Evolutionary conservation across 1,284 basidiomycete genomes (phyloP).

Genomic region (Butyriboletus appendiculatus): DNA sequence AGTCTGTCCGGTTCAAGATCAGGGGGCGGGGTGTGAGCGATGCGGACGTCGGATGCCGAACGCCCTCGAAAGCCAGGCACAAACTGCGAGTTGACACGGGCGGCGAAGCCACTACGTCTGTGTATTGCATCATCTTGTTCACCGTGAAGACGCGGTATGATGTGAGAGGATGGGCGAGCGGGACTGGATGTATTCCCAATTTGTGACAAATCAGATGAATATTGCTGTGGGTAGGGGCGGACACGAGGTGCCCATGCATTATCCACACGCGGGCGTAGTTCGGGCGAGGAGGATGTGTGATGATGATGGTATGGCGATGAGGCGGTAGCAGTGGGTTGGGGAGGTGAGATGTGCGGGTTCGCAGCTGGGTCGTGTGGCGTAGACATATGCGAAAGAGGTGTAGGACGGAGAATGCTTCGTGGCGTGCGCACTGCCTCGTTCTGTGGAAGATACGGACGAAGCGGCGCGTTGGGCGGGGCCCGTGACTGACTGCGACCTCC

Average conservation of each 20-base stretch:
- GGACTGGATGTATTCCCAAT: neutral
- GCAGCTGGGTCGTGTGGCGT: conserved; percentile 4
- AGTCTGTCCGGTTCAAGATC: conserved; percentile 33
- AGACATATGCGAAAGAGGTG: neutral
- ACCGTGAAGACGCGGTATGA: conserved; percentile 7
- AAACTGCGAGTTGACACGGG: conserved; percentile 11
- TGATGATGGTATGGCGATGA: conserved; percentile 20
- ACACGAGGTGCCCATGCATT: conserved; percentile 26
- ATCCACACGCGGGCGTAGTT: conserved; percentile 25
- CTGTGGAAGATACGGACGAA: conserved; percentile 1
- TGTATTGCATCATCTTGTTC: conserved; percentile 9
- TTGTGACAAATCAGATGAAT: conserved; percentile 6
- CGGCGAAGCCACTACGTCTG: conserved; percentile 14
- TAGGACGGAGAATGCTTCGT: conserved; percentile 24
- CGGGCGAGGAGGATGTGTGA: conserved; percentile 29
- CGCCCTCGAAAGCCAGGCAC: conserved; percentile 21
- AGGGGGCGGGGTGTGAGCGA: conserved; percentile 20
- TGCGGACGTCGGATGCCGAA: conserved; percentile 29
- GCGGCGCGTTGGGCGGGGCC: neutral
- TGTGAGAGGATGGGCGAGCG: conserved; percentile 9
- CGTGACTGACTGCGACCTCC: conserved; percentile 2
- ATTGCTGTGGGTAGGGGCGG: conserved; percentile 18
- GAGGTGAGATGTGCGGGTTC: conserved; percentile 4
- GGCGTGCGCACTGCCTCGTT: conserved; percentile 14
- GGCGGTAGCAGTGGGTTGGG: conserved; percentile 8